These are phyloP conservation scores for Chrysopogon serrulatus DNA, from an alignment of 176 grass and related monocot genomes.

Conservation along the genomic window DNA sequence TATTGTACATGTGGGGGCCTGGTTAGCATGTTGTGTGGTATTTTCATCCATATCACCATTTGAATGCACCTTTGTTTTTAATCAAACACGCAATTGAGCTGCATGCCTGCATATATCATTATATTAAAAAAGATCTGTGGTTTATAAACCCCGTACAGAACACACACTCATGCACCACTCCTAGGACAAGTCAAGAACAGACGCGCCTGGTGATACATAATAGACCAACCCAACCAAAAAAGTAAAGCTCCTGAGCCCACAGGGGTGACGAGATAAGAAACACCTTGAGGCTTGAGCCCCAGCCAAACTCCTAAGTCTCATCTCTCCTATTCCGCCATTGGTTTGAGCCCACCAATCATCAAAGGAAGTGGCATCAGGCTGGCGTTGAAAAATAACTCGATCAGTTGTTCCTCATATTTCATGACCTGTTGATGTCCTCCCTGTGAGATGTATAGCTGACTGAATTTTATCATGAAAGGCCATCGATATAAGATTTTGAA, in stretches of 20 bases:
- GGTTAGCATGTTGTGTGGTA: neutral
- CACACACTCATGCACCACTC: neutral
- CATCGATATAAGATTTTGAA: neutral
- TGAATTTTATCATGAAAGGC: neutral
- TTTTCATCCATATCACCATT: neutral
- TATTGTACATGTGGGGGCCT: neutral
- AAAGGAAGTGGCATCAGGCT: neutral
- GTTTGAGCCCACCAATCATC: neutral
- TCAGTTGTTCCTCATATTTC: neutral
- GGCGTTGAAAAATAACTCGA: neutral
- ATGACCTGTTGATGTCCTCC: neutral
- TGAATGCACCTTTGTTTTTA: neutral
- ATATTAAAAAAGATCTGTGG: neutral
- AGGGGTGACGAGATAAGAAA: neutral
- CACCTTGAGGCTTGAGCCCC: neutral
- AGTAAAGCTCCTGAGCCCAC: neutral
- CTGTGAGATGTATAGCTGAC: neutral
- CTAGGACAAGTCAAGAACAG: neutral
- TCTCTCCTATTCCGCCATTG: neutral
- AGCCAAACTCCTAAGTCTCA: neutral
- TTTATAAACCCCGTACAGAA: neutral
- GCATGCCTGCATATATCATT: too few relatives aligned
- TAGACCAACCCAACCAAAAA: neutral
- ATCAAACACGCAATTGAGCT: neutral
- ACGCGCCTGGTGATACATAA: neutral